Conservation (phyloP, 331 rosid species). For the Arachis monticola region DNA sequence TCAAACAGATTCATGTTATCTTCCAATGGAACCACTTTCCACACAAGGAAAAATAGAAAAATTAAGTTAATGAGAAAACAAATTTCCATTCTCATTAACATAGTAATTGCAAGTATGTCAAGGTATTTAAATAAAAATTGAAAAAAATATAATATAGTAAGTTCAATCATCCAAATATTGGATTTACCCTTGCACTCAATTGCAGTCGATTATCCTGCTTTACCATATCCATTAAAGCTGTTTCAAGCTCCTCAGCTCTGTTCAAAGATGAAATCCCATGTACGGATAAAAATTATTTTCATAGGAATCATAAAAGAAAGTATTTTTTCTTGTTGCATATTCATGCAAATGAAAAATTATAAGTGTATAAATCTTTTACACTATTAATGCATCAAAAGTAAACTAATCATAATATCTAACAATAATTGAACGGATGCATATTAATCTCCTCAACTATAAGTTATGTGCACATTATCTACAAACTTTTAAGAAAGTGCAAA, state of each 20-base stretch:
- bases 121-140: neutral
- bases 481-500: too few species aligned
- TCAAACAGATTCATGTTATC: conserved; percentile 9
- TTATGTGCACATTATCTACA: too few species aligned
- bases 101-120: conserved; percentile 17
- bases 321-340: too few species aligned
- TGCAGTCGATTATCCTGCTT: conserved; percentile 73
- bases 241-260: conserved; percentile 95
- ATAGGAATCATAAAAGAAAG: neutral
- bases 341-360: too few species aligned
- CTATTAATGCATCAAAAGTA: too few species aligned
- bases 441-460: too few species aligned
- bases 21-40: conserved; percentile 31
- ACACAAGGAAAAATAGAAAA: conserved; percentile 5
- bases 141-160: conserved; percentile 14
- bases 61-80: conserved; percentile 5
- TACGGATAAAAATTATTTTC: conserved; percentile 36
- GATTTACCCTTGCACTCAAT: conserved; percentile 79
- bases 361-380: too few species aligned
- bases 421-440: neutral
- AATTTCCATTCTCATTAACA: conserved; percentile 32
- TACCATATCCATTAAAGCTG: conserved; percentile 89
- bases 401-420: neutral
- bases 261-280: conserved; percentile 40
- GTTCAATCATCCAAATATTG: conserved; percentile 41